These are phyloP conservation scores for Paraconiothyrium brasiliense DNA, from an alignment of 2,329 filamentous ascomycete species.

Conservation along the genomic window DNA sequence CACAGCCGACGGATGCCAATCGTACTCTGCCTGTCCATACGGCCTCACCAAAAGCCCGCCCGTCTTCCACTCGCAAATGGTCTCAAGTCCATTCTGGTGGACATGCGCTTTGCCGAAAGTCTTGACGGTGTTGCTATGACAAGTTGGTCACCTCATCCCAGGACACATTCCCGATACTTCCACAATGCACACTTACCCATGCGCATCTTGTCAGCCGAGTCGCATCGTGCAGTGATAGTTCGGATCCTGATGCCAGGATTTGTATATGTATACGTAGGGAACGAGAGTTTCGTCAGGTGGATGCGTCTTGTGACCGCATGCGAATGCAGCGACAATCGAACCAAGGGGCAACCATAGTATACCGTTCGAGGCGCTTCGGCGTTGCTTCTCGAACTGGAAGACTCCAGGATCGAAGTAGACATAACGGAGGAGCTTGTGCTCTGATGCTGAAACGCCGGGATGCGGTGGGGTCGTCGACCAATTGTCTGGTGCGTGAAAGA, in stretches of 20 bases:
- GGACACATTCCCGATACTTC: not conserved
- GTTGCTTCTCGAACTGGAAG: not conserved
- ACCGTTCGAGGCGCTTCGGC: not conserved
- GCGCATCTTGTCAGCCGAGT: not conserved
- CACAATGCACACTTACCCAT: not conserved
- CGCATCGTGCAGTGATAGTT: not conserved
- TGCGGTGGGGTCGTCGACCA: not conserved
- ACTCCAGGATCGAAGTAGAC: not conserved
- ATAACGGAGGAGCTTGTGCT: not conserved
- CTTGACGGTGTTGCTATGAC: not conserved
- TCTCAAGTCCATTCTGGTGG: not conserved
- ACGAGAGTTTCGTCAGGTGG: not conserved
- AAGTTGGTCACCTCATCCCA: not conserved
- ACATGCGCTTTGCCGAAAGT: not conserved
- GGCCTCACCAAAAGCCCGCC: not conserved
- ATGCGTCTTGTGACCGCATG: not conserved
- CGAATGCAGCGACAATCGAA: not conserved
- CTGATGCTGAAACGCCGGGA: not conserved
- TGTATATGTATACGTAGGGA: not conserved
- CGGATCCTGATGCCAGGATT: not conserved
- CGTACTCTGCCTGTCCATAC: not conserved
- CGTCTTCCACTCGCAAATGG: not conserved
- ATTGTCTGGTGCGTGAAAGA: not conserved
- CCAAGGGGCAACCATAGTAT: not conserved
- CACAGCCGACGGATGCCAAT: not conserved